Percentiles rank a stretch among this genome's conserved stretches.
phyloP scores from a whole-genome alignment of 345 rosid species.

The Linum tenue region DNA sequence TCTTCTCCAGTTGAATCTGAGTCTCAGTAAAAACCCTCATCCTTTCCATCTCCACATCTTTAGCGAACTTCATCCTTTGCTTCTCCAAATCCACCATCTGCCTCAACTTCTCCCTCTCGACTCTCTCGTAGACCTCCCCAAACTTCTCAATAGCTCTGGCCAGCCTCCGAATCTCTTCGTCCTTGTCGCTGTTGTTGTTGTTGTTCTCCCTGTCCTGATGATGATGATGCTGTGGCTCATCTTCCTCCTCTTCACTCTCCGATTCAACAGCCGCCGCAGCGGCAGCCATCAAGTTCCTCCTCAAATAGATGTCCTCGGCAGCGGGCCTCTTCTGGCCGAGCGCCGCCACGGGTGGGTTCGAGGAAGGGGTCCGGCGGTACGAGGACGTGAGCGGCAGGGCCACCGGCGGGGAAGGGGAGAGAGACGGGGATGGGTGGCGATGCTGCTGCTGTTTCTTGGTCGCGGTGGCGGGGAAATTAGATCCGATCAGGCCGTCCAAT shows the following conservation, averaged over 20 bases:
- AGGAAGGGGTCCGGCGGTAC: conserved; percentile 16
- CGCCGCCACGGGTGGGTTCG: conserved; percentile 28
- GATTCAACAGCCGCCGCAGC: conserved; percentile 62
- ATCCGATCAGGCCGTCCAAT: conserved; percentile 72
- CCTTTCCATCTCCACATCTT: conserved; percentile 93
- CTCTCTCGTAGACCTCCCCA: conserved; percentile 73
- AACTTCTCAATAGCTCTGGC: conserved; percentile 75
- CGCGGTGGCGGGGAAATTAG: conserved; percentile 28
- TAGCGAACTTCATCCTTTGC: conserved; percentile 91
- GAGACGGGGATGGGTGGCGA: conserved; percentile 19
- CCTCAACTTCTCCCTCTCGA: conserved; percentile 77
- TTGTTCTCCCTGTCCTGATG: conserved; percentile 22
- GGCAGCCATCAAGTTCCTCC: conserved; percentile 80
- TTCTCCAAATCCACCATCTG: conserved; percentile 98
- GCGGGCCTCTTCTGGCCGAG: conserved; percentile 52
- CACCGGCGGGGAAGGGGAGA: conserved; percentile 43
- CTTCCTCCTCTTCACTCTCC: conserved; percentile 40
- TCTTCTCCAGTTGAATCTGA: conserved; percentile 82
- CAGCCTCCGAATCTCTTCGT: conserved; percentile 47
- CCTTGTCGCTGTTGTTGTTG: conserved; percentile 29
- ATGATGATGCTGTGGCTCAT: conserved; percentile 33
- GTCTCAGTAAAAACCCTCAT: conserved; percentile 89
- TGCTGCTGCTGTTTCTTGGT: neutral
- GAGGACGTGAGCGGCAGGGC: conserved; percentile 34
- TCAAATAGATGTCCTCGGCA: conserved; percentile 35